Evolutionary conservation across 768 basidiomycete species (phyloP).

Genomic region (Serendipita sp.): DNA sequence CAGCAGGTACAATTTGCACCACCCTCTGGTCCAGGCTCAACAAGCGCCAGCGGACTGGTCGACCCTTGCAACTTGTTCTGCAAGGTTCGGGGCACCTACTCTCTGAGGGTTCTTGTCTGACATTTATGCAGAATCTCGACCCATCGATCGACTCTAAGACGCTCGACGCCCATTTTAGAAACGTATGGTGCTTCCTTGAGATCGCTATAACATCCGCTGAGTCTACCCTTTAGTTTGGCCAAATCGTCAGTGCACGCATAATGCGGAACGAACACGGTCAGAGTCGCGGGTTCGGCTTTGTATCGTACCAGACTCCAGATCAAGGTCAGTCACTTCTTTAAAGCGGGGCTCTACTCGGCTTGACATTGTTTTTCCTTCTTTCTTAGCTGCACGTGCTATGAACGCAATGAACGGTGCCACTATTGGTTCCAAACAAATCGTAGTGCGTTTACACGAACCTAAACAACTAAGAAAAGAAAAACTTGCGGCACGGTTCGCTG

Average conservation of each 20-base stretch:
- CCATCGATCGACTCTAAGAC: slow-evolving; percentile 72
- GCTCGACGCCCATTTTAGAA: slow-evolving; percentile 66
- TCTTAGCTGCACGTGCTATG: slow-evolving; percentile 51
- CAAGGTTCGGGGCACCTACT: slow-evolving; percentile 32
- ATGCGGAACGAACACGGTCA: slow-evolving; percentile 76
- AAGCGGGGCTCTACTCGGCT: background rate
- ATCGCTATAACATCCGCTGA: background rate
- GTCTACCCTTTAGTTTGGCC: slow-evolving; percentile 45
- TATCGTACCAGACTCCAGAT: slow-evolving; percentile 67
- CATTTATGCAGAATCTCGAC: slow-evolving; percentile 53
- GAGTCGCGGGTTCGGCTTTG: slow-evolving; percentile 82
- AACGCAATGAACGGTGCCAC: slow-evolving; percentile 63
- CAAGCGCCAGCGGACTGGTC: slow-evolving; percentile 70
- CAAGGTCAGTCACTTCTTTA: slow-evolving; percentile 35
- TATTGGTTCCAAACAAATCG: slow-evolving; percentile 59
- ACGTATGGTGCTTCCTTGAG: slow-evolving; percentile 27
- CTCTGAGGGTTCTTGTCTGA: background rate
- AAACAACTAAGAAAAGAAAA: slow-evolving; percentile 85
- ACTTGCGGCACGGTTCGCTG: slow-evolving; percentile 56
- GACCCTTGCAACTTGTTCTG: slow-evolving; percentile 85
- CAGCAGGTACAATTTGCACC: slow-evolving; percentile 82
- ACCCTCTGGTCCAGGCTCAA: slow-evolving; percentile 52
- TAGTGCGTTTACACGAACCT: slow-evolving; percentile 79
- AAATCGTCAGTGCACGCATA: slow-evolving; percentile 83
- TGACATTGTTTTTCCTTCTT: slow-evolving; percentile 5